These are phyloP conservation scores for Papiliotrema laurentii DNA, from an alignment of 1,284 basidiomycete genomes.

Conservation along the genomic window DNA sequence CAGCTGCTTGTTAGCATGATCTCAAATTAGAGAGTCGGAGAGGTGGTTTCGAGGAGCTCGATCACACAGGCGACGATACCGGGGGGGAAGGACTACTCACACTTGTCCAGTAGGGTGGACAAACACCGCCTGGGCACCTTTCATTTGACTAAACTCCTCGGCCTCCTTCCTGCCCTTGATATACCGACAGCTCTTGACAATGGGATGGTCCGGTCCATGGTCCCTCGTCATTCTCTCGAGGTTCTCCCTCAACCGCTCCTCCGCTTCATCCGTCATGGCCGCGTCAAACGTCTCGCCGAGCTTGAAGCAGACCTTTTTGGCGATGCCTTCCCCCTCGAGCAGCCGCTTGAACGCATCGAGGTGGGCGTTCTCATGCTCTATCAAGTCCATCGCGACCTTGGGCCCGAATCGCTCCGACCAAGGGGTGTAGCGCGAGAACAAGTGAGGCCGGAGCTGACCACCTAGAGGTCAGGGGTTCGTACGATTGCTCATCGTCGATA, in stretches of 20 bases:
- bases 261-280: constrained; percentile 19
- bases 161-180: constrained; percentile 18
- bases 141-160: constrained; percentile 20
- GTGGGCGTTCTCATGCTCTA: constrained; percentile 20
- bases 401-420: constrained; percentile 16
- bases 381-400: constrained; percentile 13
- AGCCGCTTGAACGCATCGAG: constrained; percentile 13
- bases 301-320: constrained; percentile 14
- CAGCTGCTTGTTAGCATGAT: too few relatives aligned
- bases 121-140: constrained; percentile 15
- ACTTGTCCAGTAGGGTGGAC: constrained; percentile 19
- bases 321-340: constrained; percentile 13
- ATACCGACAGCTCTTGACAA: constrained; percentile 10
- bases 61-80: not conserved
- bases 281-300: constrained; percentile 19
- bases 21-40: not conserved
- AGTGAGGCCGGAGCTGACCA: constrained; percentile 23
- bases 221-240: constrained; percentile 14
- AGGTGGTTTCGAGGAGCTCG: not conserved
- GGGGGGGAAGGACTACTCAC: constrained; percentile 9
- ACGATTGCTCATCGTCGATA: too few relatives aligned
- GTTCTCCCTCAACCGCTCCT: constrained; percentile 8
- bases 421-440: constrained; percentile 16
- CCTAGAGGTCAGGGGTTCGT: constrained; percentile 10
- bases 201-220: constrained; percentile 7